Evolutionary conservation across 768 basidiomycete species (phyloP).

Genomic region (Rhodosporidiobolus sp.): DNA sequence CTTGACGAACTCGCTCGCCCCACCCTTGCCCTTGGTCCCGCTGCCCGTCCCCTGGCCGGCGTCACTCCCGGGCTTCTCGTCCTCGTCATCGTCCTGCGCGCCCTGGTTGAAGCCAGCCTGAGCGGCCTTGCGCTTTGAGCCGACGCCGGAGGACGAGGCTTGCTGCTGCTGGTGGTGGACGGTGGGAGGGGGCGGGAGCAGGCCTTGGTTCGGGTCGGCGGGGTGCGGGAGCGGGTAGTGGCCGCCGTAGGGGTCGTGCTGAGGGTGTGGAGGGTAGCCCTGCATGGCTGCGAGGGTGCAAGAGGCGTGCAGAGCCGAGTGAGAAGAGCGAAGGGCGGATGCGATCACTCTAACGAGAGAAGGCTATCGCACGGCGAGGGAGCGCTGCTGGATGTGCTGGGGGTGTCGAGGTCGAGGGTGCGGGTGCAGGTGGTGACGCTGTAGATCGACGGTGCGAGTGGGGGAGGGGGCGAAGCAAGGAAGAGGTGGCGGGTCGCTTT

Average conservation of each 20-base stretch:
- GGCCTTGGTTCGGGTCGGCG: neutral
- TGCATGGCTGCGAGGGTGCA: conserved; percentile 6
- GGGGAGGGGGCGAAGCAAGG: neutral
- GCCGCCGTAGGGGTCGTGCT: conserved; percentile 13
- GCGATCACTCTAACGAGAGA: neutral
- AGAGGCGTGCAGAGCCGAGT: neutral
- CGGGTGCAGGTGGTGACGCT: too few species aligned
- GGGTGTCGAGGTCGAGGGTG: too few species aligned
- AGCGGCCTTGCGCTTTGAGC: neutral
- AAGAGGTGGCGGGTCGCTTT: too few species aligned
- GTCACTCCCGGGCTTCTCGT: conserved; percentile 24
- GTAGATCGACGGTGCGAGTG: neutral
- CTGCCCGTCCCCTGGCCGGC: neutral
- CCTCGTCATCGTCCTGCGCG: conserved; percentile 26
- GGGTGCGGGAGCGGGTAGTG: conserved; percentile 12
- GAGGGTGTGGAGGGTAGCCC: conserved; percentile 1
- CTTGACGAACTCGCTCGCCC: conserved; percentile 82
- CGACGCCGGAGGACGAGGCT: neutral
- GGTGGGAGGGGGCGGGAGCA: neutral
- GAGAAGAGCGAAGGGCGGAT: neutral
- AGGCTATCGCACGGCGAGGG: too few species aligned
- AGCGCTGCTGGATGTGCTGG: too few species aligned
- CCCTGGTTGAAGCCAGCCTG: conserved; percentile 1
- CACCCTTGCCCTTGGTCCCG: conserved; percentile 28
- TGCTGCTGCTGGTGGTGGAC: neutral